Evolutionary conservation across 179 eudicot species (phyloP), one percentile per base, ranked within the genome.

Genomic region (Actinidia arguta): DNA sequence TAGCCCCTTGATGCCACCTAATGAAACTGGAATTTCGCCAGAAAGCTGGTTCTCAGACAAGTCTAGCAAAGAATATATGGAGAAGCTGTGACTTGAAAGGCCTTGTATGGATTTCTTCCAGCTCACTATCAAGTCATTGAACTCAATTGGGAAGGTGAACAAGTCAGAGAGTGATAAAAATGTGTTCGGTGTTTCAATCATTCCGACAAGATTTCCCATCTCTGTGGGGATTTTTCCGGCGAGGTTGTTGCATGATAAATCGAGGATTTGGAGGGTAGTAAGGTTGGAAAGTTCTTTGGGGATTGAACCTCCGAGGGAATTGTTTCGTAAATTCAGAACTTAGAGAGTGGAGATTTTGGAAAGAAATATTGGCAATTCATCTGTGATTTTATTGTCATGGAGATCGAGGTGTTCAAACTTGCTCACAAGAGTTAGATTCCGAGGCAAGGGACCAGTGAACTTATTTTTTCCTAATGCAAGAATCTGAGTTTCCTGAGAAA

Each of bases 361-460:
- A 13, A 92, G 51, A 80, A 86, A 89, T 3, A 74, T n/a, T 36
- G 90, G 93, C 73, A 87, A 52, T 58, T 87, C 73, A 18, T 91
- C 93, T 1, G 89, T 72, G 79, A 92, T 86, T 27, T 81, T 76
- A 78, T 92, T 92, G 81, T 86, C 91, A 42, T 89, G 92, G 76
- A 92, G 89, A 86, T 92, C 94, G 27, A 92, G 91, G 75, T 88
- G 90, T 78, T 86, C 87, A 18, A 92, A 89, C 67, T 85, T 82
- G 64, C 44, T 82, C 74, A 89, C 44, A 1, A 59, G 73, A 27
- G 91, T 85, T 67, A 90, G 75, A 70, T 85, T 83, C 75, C 71
- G 27, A 58, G 92, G 92, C 74, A 92, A 69, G 24, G 81, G 22
- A 31, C 94, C 94, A 0, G 92, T 90, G 78, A 90, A 92, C 63